These are phyloP conservation scores for Colletotrichum magnum DNA, from an alignment of 2,329 filamentous ascomycete genomes.

Conservation along the genomic window DNA sequence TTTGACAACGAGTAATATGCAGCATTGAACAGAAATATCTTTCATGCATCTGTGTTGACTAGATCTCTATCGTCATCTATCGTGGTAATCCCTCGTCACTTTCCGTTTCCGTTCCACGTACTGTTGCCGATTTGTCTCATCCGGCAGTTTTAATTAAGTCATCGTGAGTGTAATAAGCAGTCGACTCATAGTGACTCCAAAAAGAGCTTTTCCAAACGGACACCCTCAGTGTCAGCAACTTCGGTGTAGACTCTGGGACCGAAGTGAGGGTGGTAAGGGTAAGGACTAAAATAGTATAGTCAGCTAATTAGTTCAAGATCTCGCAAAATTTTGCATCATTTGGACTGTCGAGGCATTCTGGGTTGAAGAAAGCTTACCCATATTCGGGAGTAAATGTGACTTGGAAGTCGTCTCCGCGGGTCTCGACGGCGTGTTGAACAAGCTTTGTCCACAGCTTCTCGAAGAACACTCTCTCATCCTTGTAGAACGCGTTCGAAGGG, in stretches of 20 bases:
- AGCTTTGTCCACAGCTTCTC: conserved; percentile 46
- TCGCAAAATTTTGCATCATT: not conserved
- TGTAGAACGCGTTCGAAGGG: conserved; percentile 48
- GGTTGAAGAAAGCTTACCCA: conserved; percentile 2
- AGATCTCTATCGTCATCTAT: no score
- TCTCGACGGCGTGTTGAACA: conserved; percentile 32
- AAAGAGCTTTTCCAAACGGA: conserved; percentile 44
- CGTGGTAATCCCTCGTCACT: no score
- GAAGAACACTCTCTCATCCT: conserved; percentile 49
- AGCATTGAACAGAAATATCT: no score
- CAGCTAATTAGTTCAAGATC: not conserved
- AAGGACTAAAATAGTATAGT: conserved; percentile 40
- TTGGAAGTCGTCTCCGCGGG: conserved; percentile 17
- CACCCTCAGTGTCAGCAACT: conserved; percentile 46
- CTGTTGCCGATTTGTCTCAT: no score
- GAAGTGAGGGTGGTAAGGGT: conserved; percentile 45
- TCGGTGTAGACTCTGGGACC: conserved; percentile 42
- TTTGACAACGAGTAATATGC: no score
- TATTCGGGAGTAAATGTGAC: conserved; percentile 35
- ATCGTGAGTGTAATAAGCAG: no score
- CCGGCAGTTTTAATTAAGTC: no score
- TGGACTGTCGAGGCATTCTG: not conserved
- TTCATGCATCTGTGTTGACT: no score
- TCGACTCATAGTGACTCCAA: conserved; percentile 14
- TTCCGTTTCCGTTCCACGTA: no score